phyloP scores from a whole-genome alignment of 768 basidiomycete species.

The Pisolithus albus region DNA sequence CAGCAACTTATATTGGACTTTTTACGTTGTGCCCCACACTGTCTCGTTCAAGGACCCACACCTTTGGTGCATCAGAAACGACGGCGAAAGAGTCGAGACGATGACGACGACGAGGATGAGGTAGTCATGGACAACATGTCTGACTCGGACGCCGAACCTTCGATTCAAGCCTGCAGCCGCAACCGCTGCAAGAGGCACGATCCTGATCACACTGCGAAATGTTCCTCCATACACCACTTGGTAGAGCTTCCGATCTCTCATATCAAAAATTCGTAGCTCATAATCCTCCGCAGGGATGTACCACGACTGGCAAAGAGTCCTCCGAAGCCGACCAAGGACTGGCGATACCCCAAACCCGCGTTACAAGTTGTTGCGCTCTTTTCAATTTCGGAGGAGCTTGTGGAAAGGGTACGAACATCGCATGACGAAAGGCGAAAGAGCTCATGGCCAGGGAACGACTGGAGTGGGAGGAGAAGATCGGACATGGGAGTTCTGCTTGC shows the following conservation, averaged over 20 bases:
- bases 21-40: slow-evolving; percentile 59
- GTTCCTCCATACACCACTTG: slow-evolving; percentile 83
- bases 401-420: slow-evolving; percentile 90
- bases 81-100: slow-evolving; percentile 39
- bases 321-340: slow-evolving; percentile 40
- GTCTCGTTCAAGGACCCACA: slow-evolving; percentile 52
- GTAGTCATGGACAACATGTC: slow-evolving; percentile 12
- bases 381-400: slow-evolving; percentile 56
- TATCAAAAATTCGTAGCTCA: slow-evolving; percentile 11
- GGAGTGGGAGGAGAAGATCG: slow-evolving; percentile 73
- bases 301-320: slow-evolving; percentile 71
- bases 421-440: slow-evolving; percentile 88
- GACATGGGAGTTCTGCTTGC: slow-evolving; percentile 82
- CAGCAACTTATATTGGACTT: slow-evolving; percentile 80
- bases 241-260: slow-evolving; percentile 34
- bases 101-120: slow-evolving; percentile 39
- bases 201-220: slow-evolving; percentile 84
- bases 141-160: slow-evolving; percentile 11
- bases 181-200: slow-evolving; percentile 47
- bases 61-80: slow-evolving; percentile 36
- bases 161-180: neutral
- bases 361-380: slow-evolving; percentile 72
- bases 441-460: slow-evolving; percentile 54
- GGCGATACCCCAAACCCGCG: slow-evolving; percentile 52
- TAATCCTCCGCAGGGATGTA: slow-evolving; percentile 50